Evolutionary conservation across 495 filamentous ascomycete species (phyloP), one percentile per base, ranked within the genome.

Genomic region (Friedmanniomyces simplex): DNA sequence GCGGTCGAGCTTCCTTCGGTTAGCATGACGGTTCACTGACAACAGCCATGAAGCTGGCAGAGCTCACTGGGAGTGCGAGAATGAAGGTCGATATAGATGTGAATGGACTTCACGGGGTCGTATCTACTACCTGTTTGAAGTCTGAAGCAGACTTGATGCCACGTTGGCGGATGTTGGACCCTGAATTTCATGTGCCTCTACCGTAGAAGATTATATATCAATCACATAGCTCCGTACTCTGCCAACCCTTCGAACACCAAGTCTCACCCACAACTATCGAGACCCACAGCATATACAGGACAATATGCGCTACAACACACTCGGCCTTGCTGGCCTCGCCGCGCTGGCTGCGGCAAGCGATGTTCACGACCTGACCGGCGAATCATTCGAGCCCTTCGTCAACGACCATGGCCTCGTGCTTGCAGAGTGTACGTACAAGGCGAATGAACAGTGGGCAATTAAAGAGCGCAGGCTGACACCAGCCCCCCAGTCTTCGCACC

Each of bases 381-480:
- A 93, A 64, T 90, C 80, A 36, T 97, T 98, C 67, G 73, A 83
- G 46, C 78, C 80, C 50, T 99, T 96, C 74, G 74, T 99, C 60
- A 87, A 84, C 64, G 78, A 85, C 58, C 83, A 97, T 69, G 82
- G 86, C 63, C 78, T 97, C 54, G 85, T 88, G 32, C 80, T 89
- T 51, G 85, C 85, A 66, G 86, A 89, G 69, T 89, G 85, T 88
- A 75, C 72, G 82, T 74, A 10, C 3, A 32, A 4, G 28, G 28
- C 28, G 4, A n/a, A 50, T 60, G 47, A 30, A 37, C 39, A 43
- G 13, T 43, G 39, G 14, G 39, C n/a, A 43, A 2, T 2, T 36
- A 14, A 53, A 1, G 20, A 5, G 16, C 13, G 6, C 20, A 25
- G n/a, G 11, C 47, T 18, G 18, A 52, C 18, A 5, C 16, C 5